Evolutionary conservation across 2,329 filamentous ascomycete species (phyloP).

Genomic region (Cyphellophora europaea): DNA sequence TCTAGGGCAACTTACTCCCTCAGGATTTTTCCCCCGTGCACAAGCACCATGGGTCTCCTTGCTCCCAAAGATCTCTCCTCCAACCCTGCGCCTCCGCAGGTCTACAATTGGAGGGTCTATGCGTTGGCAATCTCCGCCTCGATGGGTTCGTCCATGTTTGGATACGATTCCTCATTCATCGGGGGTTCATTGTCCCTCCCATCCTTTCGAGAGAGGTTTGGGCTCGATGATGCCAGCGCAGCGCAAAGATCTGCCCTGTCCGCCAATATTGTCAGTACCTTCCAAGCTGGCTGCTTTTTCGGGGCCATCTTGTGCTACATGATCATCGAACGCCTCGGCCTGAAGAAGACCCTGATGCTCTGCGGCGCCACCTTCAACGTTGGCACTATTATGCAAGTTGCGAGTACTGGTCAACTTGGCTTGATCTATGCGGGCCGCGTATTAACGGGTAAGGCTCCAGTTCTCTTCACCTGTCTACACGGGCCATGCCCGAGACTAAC

Average conservation of each 20-base stretch:
- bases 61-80: neutral
- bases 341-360: neutral
- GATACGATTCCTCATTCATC: slow-evolving; percentile 17
- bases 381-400: neutral
- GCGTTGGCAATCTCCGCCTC: slow-evolving; percentile 7
- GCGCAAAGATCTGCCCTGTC: neutral
- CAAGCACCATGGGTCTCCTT: slow-evolving; percentile 7
- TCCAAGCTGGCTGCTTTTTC: slow-evolving; percentile 16
- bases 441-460: too few relatives aligned
- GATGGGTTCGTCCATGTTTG: slow-evolving; percentile 23
- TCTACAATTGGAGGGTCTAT: slow-evolving; percentile 19
- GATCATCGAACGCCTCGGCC: neutral
- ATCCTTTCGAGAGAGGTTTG: slow-evolving; percentile 25
- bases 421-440: slow-evolving; percentile 54
- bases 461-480: too few relatives aligned
- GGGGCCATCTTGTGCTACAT: slow-evolving; percentile 18
- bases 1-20: too few relatives aligned
- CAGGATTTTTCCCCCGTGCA: neutral
- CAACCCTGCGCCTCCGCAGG: slow-evolving; percentile 10
- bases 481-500: too few relatives aligned
- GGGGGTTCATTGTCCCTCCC: slow-evolving; percentile 28
- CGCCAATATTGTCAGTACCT: slow-evolving; percentile 7
- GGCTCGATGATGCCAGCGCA: slow-evolving; percentile 6
- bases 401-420: slow-evolving; percentile 21
- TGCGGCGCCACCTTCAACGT: neutral